These are phyloP conservation scores for Zymoseptoria pseudotritici DNA, from an alignment of 2,329 filamentous ascomycete genomes.

Conservation along the genomic window DNA sequence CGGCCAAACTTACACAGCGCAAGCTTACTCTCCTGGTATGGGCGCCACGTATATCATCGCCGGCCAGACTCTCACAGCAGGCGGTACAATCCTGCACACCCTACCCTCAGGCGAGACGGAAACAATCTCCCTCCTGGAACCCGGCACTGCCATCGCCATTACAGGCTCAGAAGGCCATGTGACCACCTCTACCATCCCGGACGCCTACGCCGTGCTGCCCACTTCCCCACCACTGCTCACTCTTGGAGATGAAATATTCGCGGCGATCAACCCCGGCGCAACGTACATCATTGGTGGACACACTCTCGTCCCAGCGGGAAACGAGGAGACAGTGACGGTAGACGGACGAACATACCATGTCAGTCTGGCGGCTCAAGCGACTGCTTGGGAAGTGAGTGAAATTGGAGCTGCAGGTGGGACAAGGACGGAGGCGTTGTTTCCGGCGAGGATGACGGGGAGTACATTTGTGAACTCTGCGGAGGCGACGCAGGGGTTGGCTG, in stretches of 20 bases:
- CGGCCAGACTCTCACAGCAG: constrained; percentile 33
- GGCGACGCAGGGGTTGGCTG: neutral
- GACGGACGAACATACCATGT: constrained; percentile 23
- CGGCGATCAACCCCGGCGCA: constrained; percentile 22
- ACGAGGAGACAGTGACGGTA: constrained; percentile 24
- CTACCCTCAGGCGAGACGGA: constrained; percentile 18
- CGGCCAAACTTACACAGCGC: constrained; percentile 20
- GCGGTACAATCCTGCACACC: constrained; percentile 21
- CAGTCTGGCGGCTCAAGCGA: constrained; percentile 30
- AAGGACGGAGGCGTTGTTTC: constrained; percentile 31
- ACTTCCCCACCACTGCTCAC: constrained; percentile 27
- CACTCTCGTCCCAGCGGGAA: constrained; percentile 32
- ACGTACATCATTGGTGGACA: constrained; percentile 35
- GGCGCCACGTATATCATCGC: constrained; percentile 33
- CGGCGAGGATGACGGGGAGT: constrained; percentile 29
- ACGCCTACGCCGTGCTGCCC: constrained; percentile 18
- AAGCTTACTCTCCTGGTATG: constrained; percentile 19
- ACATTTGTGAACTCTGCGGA: constrained; percentile 7
- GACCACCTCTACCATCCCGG: constrained; percentile 21
- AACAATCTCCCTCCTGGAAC: constrained; percentile 29
- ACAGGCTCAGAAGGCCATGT: constrained; percentile 8
- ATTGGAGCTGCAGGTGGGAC: constrained; percentile 26
- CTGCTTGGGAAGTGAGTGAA: constrained; percentile 31
- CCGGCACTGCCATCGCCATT: constrained; percentile 23
- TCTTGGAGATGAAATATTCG: constrained; percentile 25